Evolutionary conservation across 805 yeast species (phyloP), one percentile per base, ranked within the genome.

Genomic region (Candida michaelii): DNA sequence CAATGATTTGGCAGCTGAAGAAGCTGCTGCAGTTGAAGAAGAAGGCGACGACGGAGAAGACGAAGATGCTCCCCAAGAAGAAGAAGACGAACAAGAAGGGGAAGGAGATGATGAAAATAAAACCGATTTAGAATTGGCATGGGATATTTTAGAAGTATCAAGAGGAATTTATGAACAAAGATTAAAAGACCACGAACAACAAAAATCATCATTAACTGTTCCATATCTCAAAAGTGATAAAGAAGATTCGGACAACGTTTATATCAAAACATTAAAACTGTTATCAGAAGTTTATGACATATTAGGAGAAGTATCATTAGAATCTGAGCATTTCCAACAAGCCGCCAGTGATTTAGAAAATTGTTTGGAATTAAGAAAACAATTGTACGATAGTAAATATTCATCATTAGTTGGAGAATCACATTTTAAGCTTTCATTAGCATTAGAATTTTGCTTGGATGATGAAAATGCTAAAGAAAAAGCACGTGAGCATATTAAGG

Each of bases 241-340:
- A 30, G 62, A 60, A 21, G 55, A 65, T 43, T 56, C 71, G 2
- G 38, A 50, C 6, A 61, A 71, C 41, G 64, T 66, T 14, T 60
- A 55, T 24, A 59, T 71, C 11, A 58, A 55, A 21, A 48, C 73
- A 18, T 65, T 73, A 43, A 68, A 72, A 52, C 85, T 80, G 49
- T 66, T 89, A 16, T 80, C 90, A 0, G 90, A 87, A 43, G 77
- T 83, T 1, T 85, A 82, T 58, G 90, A 85, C 55, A 62, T 90
- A 9, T 69, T 89, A 13, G 98, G 98, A 24, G 97, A 91, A 58
- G 85, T 90, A 8, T 83, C 96, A 0, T 69, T 90, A 33, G 99
- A 91, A 57, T 79, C 93, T 1, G 97, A 91, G 53, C 87, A 88
- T 61, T 89, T 89, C 60, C 64, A 70, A 12, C 95, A 88, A 60